phyloP scores from a whole-genome alignment of 768 basidiomycete genomes.

The Cystofilobasidium macerans region DNA sequence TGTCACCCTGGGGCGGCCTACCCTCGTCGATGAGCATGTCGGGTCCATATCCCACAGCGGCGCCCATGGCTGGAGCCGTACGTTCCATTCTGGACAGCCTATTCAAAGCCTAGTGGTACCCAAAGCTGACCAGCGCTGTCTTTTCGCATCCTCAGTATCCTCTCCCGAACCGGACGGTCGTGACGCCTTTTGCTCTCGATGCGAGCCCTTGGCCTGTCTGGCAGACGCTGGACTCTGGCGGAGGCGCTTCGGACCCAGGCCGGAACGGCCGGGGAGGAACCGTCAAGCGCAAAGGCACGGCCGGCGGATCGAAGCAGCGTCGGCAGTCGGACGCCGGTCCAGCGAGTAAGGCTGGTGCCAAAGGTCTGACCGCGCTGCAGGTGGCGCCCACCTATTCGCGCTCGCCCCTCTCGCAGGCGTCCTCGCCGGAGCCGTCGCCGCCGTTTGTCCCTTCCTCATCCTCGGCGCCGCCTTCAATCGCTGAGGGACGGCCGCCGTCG shows the following conservation, averaged over 20 bases:
- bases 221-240: background rate
- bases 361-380: too few species aligned
- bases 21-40: conserved; percentile 4
- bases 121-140: too few species aligned
- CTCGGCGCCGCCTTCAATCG: background rate
- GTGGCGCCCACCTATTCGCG: background rate
- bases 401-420: conserved; percentile 9
- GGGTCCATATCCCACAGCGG: background rate
- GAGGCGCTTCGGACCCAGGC: background rate
- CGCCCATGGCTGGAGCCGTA: background rate
- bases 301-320: too few species aligned
- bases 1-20: background rate
- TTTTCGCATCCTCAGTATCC: background rate
- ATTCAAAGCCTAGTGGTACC: background rate
- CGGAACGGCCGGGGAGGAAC: too few species aligned
- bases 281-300: too few species aligned
- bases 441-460: background rate
- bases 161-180: background rate
- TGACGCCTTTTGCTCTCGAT: background rate
- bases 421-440: background rate
- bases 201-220: background rate
- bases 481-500: background rate
- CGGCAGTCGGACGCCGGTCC: too few species aligned
- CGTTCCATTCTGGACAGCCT: background rate
- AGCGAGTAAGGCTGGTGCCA: background rate